Conservation (phyloP, 2,329 filamentous ascomycete genomes). For the Ilyonectria sp. region DNA sequence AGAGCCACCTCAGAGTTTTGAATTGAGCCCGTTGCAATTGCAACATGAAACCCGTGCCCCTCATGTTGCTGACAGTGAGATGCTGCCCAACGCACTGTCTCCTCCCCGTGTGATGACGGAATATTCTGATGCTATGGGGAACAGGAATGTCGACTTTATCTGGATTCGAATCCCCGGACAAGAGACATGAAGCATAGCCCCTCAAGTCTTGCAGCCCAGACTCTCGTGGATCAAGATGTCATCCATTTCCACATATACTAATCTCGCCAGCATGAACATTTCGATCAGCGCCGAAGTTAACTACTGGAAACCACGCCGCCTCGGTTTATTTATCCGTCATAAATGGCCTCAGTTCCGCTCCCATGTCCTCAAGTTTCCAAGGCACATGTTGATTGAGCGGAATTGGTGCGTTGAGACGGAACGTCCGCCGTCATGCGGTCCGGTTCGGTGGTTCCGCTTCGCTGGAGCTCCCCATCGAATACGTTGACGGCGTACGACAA, state of each 20-base stretch:
- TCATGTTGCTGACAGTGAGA: not conserved
- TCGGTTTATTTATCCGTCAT: not conserved
- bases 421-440: conserved; percentile 20
- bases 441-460: conserved; percentile 21
- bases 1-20: too few species aligned
- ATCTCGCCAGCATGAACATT: not conserved
- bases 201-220: too few species aligned
- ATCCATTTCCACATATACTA: not conserved
- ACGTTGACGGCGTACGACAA: not conserved
- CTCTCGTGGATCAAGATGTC: not conserved
- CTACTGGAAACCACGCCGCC: too few species aligned
- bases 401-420: conserved; percentile 23
- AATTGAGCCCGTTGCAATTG: too few species aligned
- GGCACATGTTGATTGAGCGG: not conserved
- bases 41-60: not conserved
- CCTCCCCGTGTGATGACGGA: not conserved
- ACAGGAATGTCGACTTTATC: not conserved
- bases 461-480: not conserved
- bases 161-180: too few species aligned
- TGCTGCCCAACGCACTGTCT: not conserved
- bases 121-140: not conserved
- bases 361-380: not conserved
- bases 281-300: not conserved
- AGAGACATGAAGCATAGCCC: not conserved
- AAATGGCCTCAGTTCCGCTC: not conserved